A percentile compares a stretch with the other conserved stretches of the same genome.
Evolutionary conservation across 208 protist genomes (phyloP).

Genomic region (Willaertia magna): DNA sequence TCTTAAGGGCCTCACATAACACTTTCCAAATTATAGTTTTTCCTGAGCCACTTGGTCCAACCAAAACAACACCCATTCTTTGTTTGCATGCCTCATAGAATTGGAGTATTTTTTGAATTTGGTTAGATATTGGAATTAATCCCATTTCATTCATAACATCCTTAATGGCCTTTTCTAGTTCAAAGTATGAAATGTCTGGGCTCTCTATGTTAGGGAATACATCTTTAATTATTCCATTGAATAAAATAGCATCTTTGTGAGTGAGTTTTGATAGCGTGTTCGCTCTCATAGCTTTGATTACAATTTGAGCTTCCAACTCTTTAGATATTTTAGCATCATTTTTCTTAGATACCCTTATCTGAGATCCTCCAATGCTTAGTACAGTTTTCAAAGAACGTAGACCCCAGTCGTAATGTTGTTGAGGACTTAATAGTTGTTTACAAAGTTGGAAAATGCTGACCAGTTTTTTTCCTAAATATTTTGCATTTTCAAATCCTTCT

Average conservation of each 20-base stretch:
- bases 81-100: constrained; percentile 89
- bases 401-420: constrained; percentile 98
- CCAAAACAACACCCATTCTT: constrained; percentile 93
- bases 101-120: constrained; percentile 83
- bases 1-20: constrained; percentile 61
- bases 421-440: constrained; percentile 79
- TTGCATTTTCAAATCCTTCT: constrained; percentile 88
- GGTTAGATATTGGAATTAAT: constrained; percentile 63
- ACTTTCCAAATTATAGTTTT: constrained; percentile 85
- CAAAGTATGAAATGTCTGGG: constrained; percentile 73
- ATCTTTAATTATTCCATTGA: constrained; percentile 82
- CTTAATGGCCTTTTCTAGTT: constrained; percentile 70
- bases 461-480: constrained; percentile 71
- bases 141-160: constrained; percentile 67
- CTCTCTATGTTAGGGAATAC: constrained; percentile 77
- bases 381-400: constrained; percentile 92
- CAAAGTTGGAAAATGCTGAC: constrained; percentile 81
- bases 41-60: constrained; percentile 86
- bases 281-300: constrained; percentile 87
- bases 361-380: constrained; percentile 64
- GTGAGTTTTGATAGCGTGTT: constrained; percentile 96
- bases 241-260: constrained; percentile 76
- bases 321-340: constrained; percentile 36
- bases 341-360: constrained; percentile 13
- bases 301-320: constrained; percentile 68